Conservation (phyloP, 495 filamentous ascomycete genomes). For the Talaromyces liani region DNA sequence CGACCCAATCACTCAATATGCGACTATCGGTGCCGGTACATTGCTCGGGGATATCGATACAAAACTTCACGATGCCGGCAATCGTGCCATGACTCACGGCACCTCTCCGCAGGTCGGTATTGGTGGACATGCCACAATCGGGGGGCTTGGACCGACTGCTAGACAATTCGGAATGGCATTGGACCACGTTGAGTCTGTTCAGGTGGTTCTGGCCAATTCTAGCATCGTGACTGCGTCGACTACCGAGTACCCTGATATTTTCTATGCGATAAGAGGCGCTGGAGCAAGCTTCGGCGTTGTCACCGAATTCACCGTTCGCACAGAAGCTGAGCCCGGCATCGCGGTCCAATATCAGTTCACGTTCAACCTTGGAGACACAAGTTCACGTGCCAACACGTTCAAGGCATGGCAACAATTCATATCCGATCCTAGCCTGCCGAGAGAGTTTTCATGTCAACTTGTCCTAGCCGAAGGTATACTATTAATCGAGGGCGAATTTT, state of each 20-base stretch:
- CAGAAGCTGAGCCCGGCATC: constrained; percentile 18
- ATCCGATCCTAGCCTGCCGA: constrained; percentile 32
- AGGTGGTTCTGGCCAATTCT: constrained; percentile 54
- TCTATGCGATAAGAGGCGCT: constrained; percentile 35
- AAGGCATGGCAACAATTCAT: constrained; percentile 20
- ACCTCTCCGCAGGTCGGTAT: constrained; percentile 56
- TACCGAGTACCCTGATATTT: constrained; percentile 27
- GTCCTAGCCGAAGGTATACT: constrained; percentile 15
- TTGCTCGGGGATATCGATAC: constrained; percentile 51
- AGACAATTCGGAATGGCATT: constrained; percentile 53
- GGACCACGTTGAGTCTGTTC: constrained; percentile 46
- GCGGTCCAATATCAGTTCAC: constrained; percentile 19
- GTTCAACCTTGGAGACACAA: constrained; percentile 24
- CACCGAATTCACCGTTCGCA: constrained; percentile 24
- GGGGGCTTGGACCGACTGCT: constrained; percentile 51
- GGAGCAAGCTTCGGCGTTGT: constrained; percentile 23
- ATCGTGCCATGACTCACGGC: constrained; percentile 56
- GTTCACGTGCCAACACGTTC: constrained; percentile 16
- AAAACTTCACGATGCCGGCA: constrained; percentile 47
- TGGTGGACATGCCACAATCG: constrained; percentile 60
- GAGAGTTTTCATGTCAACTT: constrained; percentile 36
- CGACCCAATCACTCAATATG: constrained; percentile 34
- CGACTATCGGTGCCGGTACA: constrained; percentile 53
- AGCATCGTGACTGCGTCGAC: constrained; percentile 20
- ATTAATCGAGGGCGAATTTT: constrained; percentile 19